These are phyloP conservation scores for Solanum raphanifolium DNA, from an alignment of 257 asterid species.

Conservation along the genomic window DNA sequence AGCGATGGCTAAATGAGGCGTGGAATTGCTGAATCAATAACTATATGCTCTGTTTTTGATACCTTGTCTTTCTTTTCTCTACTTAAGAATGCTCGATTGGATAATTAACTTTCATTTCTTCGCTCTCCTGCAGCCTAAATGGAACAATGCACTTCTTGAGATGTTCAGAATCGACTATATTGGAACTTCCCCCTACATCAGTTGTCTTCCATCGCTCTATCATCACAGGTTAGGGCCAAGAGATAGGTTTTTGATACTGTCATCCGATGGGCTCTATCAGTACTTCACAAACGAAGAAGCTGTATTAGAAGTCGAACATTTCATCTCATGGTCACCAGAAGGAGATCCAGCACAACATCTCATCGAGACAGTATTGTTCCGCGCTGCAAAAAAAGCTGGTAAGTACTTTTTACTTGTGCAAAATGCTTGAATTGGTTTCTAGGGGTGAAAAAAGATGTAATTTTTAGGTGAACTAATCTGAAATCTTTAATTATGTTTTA, in stretches of 20 bases:
- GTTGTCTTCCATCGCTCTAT: conserved; percentile 64
- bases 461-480: neutral
- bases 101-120: neutral
- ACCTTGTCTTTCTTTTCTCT: neutral
- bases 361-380: conserved; percentile 75
- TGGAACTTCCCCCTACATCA: conserved; percentile 64
- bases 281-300: conserved; percentile 98
- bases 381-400: conserved; percentile 96
- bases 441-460: neutral
- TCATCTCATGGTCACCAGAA: conserved; percentile 83
- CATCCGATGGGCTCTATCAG: conserved; percentile 90
- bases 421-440: neutral
- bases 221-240: conserved; percentile 68
- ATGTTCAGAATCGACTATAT: conserved; percentile 72
- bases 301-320: conserved; percentile 72
- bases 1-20: neutral
- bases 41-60: neutral
- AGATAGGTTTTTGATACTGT: conserved; percentile 67
- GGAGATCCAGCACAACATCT: conserved; percentile 99
- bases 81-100: neutral
- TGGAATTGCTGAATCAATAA: neutral
- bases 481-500: neutral
- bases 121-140: conserved; percentile 63
- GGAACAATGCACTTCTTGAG: conserved; percentile 83
- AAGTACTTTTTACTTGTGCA: neutral